phyloP scores from a whole-genome alignment of 805 yeast species.

The Candida berthetii region DNA sequence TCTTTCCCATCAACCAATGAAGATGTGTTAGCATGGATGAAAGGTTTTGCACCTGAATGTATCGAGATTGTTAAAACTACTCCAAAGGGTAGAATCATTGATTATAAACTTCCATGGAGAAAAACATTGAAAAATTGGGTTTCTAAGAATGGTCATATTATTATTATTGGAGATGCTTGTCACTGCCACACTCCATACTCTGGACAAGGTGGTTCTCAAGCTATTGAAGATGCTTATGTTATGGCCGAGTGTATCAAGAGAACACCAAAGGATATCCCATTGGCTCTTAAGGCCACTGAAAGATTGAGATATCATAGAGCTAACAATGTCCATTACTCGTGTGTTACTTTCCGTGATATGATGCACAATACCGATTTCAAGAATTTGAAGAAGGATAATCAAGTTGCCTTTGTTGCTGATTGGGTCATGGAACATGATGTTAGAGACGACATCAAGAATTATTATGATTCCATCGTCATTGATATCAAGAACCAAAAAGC shows the following conservation, averaged over 20 bases:
- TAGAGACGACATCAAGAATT: too few relatives aligned
- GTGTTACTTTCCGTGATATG: too few relatives aligned
- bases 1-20: neutral
- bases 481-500: too few relatives aligned
- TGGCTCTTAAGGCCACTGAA: neutral
- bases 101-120: neutral
- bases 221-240: neutral
- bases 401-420: too few relatives aligned
- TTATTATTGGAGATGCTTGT: neutral
- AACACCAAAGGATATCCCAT: neutral
- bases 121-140: neutral
- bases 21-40: too few relatives aligned
- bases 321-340: neutral
- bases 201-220: neutral
- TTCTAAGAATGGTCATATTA: neutral
- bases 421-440: too few relatives aligned
- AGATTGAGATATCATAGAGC: neutral
- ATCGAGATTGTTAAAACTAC: too few relatives aligned
- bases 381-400: too few relatives aligned
- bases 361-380: too few relatives aligned
- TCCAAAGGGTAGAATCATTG: neutral
- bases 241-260: neutral
- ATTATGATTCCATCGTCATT: too few relatives aligned
- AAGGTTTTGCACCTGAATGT: too few relatives aligned
- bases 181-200: neutral